Evolutionary conservation across 495 filamentous ascomycete genomes (phyloP).

Genomic region (Penicillium antarcticum): DNA sequence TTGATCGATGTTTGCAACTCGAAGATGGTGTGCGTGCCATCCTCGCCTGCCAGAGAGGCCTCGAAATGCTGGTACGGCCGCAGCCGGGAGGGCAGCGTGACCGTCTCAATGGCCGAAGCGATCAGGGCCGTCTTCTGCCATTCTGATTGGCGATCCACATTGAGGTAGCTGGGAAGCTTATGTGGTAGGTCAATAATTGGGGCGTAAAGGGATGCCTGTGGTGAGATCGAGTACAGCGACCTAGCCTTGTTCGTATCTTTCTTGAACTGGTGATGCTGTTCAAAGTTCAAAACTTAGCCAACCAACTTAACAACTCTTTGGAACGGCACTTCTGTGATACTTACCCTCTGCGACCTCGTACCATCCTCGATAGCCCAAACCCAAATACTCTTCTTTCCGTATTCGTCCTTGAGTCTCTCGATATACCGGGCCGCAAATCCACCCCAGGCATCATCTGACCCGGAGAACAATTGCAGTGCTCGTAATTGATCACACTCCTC

Average conservation of each 20-base stretch:
- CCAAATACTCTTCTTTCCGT: slow-evolving; percentile 80
- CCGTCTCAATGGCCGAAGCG: slow-evolving; percentile 73
- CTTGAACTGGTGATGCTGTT: slow-evolving; percentile 42
- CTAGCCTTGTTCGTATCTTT: slow-evolving; percentile 67
- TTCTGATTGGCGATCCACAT: slow-evolving; percentile 59
- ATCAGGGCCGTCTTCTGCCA: slow-evolving; percentile 85
- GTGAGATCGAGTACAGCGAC: slow-evolving; percentile 61
- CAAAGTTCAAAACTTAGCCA: slow-evolving; percentile 5
- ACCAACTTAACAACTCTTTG: not conserved
- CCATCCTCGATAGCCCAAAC: slow-evolving; percentile 77
- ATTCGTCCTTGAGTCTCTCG: slow-evolving; percentile 82
- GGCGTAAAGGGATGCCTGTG: slow-evolving; percentile 72
- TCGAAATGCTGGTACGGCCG: slow-evolving; percentile 60
- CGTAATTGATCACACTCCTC: slow-evolving; percentile 95
- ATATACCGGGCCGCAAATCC: slow-evolving; percentile 79
- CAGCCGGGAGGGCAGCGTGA: slow-evolving; percentile 73
- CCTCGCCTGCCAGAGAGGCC: slow-evolving; percentile 65
- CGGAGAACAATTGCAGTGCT: slow-evolving; percentile 76
- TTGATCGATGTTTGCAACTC: slow-evolving; percentile 59
- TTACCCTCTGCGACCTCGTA: slow-evolving; percentile 56
- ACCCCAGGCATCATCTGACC: slow-evolving; percentile 88
- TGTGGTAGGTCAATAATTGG: slow-evolving; percentile 65
- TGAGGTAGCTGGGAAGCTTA: slow-evolving; percentile 56
- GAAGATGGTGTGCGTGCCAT: slow-evolving; percentile 75
- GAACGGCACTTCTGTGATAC: slow-evolving; percentile 14